These are phyloP conservation scores for Neotropicomus parvogracilis DNA, from an alignment of 1,284 basidiomycete genomes.

Conservation along the genomic window DNA sequence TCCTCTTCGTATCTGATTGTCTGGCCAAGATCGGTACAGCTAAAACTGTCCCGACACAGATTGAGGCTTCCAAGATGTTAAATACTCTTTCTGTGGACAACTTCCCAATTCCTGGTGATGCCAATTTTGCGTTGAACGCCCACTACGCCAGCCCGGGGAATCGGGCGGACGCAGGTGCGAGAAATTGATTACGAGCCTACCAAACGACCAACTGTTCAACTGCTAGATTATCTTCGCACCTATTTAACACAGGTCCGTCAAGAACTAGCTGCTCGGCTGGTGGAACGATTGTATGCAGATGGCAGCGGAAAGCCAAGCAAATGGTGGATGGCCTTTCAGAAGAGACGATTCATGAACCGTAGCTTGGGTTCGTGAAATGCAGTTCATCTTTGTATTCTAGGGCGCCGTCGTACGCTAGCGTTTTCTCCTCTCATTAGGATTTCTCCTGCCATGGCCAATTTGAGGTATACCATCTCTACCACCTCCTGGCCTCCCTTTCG, in stretches of 20 bases:
- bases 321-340: slow-evolving; percentile 99
- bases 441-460: slow-evolving; percentile 81
- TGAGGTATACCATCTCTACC: slow-evolving; percentile 66
- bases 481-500: slow-evolving; percentile 71
- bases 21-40: slow-evolving; percentile 80
- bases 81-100: slow-evolving; percentile 91
- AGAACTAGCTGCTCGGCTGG: slow-evolving; percentile 83
- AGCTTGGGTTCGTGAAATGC: slow-evolving; percentile 58
- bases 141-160: slow-evolving; percentile 83
- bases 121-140: slow-evolving; percentile 90
- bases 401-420: slow-evolving; percentile 35
- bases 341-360: slow-evolving; percentile 92
- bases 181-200: neutral
- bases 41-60: slow-evolving; percentile 65
- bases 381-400: slow-evolving; percentile 12
- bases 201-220: slow-evolving; percentile 1
- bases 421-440: slow-evolving; percentile 77
- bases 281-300: slow-evolving; percentile 87
- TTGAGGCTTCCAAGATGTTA: slow-evolving; percentile 86
- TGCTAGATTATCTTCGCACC: slow-evolving; percentile 80
- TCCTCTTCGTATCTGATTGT: slow-evolving; percentile 98
- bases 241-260: slow-evolving; percentile 93
- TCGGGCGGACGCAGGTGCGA: slow-evolving; percentile 81
- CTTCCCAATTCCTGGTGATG: slow-evolving; percentile 94
- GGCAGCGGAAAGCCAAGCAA: slow-evolving; percentile 90